These are phyloP conservation scores for Ophiostoma australiae DNA, from an alignment of 2,329 filamentous ascomycete genomes.

Conservation along the genomic window DNA sequence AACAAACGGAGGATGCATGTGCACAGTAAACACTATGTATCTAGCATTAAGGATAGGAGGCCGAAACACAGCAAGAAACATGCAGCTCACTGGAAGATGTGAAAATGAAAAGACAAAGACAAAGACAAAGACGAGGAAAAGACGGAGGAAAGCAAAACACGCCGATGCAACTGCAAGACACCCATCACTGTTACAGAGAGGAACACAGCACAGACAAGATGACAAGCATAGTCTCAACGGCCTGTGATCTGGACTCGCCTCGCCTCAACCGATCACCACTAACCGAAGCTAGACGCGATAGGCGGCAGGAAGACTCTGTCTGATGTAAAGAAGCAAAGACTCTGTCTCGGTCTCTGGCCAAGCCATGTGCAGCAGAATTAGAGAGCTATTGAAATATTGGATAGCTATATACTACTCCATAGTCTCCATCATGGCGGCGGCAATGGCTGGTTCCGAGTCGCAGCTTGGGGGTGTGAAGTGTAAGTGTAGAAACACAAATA, in stretches of 20 bases:
- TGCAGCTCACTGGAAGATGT: too few species aligned
- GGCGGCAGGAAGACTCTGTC: neutral
- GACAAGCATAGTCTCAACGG: neutral
- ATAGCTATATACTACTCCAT: neutral
- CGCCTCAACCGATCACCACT: conserved; percentile 6
- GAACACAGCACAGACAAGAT: neutral
- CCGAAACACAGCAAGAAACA: too few species aligned
- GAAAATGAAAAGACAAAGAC: too few species aligned
- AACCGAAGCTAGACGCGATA: conserved; percentile 5
- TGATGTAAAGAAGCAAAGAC: too few species aligned
- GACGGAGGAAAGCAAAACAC: too few species aligned
- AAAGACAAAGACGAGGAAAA: too few species aligned
- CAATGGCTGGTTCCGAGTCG: neutral
- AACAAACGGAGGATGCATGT: too few species aligned
- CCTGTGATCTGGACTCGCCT: conserved; percentile 10
- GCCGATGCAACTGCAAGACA: neutral
- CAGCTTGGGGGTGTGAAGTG: neutral
- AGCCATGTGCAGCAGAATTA: neutral
- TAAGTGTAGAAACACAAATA: too few species aligned
- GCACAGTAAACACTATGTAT: too few species aligned
- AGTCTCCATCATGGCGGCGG: neutral
- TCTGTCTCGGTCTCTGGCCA: neutral
- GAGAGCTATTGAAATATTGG: neutral
- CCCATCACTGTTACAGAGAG: neutral
- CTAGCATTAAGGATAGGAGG: too few species aligned